These are phyloP conservation scores for Cladophialophora chaetospira DNA, from an alignment of 2,329 filamentous ascomycete genomes.

Conservation along the genomic window DNA sequence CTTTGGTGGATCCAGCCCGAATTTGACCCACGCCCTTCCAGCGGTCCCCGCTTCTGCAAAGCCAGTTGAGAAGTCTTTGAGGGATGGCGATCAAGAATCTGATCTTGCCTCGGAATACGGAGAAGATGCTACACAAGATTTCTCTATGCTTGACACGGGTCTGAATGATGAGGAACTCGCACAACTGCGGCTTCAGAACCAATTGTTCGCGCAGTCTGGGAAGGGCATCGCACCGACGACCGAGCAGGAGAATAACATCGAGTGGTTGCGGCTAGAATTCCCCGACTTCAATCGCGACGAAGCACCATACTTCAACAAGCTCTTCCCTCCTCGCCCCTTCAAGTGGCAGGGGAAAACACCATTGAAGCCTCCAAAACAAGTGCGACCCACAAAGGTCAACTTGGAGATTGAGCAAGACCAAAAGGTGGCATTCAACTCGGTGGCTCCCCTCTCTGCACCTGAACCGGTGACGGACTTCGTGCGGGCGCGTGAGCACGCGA, in stretches of 20 bases:
- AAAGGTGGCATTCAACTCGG: constrained; percentile 80
- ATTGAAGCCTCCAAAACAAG: constrained; percentile 73
- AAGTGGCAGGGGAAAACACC: constrained; percentile 75
- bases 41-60: constrained; percentile 13
- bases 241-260: constrained; percentile 30
- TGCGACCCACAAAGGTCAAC: constrained; percentile 84
- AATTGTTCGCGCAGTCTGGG: constrained; percentile 49
- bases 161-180: constrained; percentile 27
- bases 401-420: constrained; percentile 85
- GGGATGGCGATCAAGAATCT: constrained; percentile 22
- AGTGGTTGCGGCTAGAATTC: constrained; percentile 65
- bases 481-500: constrained; percentile 44
- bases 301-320: constrained; percentile 75
- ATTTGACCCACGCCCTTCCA: constrained; percentile 15
- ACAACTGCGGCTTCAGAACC: constrained; percentile 50
- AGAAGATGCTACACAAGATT: constrained; percentile 24
- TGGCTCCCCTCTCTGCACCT: constrained; percentile 34
- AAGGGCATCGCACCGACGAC: constrained; percentile 33
- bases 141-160: constrained; percentile 24
- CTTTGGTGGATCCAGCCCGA: constrained; percentile 28
- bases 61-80: constrained; percentile 18
- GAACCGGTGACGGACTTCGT: constrained; percentile 33
- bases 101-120: constrained; percentile 28
- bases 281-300: constrained; percentile 76
- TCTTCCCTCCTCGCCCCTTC: constrained; percentile 79